A percentile compares a stretch with the other conserved stretches of the same genome.
Conservation (phyloP, 331 rosid genomes). For the Cucumis variabilis region DNA sequence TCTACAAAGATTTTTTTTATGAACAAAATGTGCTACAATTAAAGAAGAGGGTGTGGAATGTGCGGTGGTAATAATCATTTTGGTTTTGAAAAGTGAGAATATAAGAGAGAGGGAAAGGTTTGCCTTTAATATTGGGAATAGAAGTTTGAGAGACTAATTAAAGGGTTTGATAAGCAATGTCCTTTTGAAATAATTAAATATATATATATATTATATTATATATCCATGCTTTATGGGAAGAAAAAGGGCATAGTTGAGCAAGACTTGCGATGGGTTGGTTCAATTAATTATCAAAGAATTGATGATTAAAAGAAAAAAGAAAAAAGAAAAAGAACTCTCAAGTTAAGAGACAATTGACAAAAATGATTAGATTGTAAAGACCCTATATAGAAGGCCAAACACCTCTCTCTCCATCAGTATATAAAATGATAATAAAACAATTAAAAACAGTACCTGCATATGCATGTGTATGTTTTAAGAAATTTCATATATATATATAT, state of each 20-base stretch:
- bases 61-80: background rate
- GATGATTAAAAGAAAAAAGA: background rate
- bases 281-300: background rate
- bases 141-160: background rate
- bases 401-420: background rate
- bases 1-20: too few species aligned
- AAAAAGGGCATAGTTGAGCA: background rate
- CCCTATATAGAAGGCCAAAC: background rate
- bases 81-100: background rate
- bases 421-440: background rate
- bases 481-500: too few species aligned
- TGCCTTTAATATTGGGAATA: background rate
- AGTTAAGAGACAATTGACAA: background rate
- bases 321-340: background rate
- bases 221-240: background rate
- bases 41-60: background rate
- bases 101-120: background rate
- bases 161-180: background rate
- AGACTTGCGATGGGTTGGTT: background rate
- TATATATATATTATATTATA: too few species aligned
- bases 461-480: background rate
- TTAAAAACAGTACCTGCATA: background rate
- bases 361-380: background rate
- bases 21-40: too few species aligned
- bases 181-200: background rate